These are phyloP conservation scores for Populus hybrid DNA, from an alignment of 441 rosid genomes.

Conservation along the genomic window DNA sequence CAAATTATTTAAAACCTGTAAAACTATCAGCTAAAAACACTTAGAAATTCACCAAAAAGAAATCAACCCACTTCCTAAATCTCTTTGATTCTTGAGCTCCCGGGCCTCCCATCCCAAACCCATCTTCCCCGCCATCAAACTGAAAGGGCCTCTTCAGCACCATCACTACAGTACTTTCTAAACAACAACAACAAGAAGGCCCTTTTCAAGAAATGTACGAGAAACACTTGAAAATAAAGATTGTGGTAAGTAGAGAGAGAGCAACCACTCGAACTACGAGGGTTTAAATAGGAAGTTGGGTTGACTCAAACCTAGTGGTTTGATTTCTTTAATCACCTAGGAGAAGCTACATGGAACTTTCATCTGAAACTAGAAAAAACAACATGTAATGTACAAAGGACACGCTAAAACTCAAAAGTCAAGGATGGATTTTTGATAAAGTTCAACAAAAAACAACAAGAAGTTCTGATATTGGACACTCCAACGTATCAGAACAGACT, in stretches of 20 bases:
- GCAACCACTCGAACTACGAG: background rate
- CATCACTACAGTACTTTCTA: constrained; percentile 6
- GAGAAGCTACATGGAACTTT: background rate
- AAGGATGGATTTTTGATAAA: too few relatives aligned
- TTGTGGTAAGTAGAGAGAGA: background rate
- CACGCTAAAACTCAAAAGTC: background rate
- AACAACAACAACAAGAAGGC: background rate
- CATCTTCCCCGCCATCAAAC: constrained; percentile 29
- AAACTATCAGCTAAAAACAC: background rate
- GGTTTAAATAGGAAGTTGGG: background rate
- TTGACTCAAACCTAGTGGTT: background rate
- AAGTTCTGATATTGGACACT: too few relatives aligned
- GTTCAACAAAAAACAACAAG: too few relatives aligned
- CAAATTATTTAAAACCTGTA: background rate
- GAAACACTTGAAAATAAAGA: background rate
- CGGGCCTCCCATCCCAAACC: constrained; percentile 12
- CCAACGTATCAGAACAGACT: too few relatives aligned
- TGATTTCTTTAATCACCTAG: background rate
- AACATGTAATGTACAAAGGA: background rate
- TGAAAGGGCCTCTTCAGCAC: constrained; percentile 36
- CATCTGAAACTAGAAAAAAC: background rate
- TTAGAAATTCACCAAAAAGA: background rate
- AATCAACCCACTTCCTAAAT: constrained; percentile 44
- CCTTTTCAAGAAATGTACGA: background rate
- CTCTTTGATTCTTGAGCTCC: constrained; percentile 29